Conservation (phyloP, 2,329 filamentous ascomycete genomes). For the Venturia oleaginea region DNA sequence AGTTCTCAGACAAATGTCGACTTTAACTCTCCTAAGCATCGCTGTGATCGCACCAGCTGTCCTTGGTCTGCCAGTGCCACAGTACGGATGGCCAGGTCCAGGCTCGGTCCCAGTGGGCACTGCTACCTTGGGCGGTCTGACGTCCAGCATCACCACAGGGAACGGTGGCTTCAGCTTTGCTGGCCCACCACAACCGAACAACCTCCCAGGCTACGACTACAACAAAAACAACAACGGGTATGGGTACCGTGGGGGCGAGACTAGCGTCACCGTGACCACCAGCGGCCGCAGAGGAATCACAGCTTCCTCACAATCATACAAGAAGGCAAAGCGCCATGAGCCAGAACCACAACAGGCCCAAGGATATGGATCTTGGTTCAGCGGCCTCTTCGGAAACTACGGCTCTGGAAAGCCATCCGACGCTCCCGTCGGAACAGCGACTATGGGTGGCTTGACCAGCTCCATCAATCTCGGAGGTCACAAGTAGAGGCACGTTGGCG, state of each 20-base stretch:
- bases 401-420: neutral
- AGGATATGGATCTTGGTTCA: neutral
- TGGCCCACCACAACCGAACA: neutral
- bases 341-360: neutral
- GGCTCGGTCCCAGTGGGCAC: neutral
- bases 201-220: neutral
- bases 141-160: neutral
- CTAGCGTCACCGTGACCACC: neutral
- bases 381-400: neutral
- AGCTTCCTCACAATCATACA: neutral
- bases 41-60: neutral
- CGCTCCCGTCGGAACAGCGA: neutral
- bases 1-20: neutral
- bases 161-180: neutral
- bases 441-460: neutral
- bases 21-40: neutral
- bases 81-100: neutral
- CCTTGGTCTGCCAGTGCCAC: constrained; percentile 4
- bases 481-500: neutral
- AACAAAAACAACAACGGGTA: neutral
- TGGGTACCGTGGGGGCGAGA: neutral
- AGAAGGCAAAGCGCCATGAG: neutral
- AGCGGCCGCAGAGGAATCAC: neutral
- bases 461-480: neutral
- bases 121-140: neutral